A percentile compares a stretch with the other conserved stretches of the same genome.
Evolutionary conservation across 208 protist species (phyloP).

Genomic region (Jaenimonas drosophilae): DNA sequence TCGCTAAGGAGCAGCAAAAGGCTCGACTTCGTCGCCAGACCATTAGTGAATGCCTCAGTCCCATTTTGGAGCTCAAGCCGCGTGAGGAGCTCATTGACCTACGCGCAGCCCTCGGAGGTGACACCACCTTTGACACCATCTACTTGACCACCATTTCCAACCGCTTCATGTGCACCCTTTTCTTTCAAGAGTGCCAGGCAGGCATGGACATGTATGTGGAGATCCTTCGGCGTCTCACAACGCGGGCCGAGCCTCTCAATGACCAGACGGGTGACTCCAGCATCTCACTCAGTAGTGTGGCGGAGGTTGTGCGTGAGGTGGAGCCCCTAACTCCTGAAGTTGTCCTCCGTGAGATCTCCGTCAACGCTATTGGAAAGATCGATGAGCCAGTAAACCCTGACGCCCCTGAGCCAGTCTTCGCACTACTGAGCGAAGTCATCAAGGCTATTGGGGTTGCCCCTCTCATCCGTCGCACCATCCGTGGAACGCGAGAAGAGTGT

Average conservation of each 20-base stretch:
- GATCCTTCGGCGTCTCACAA: conserved; percentile 39
- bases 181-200: conserved; percentile 54
- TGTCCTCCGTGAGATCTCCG: conserved; percentile 55
- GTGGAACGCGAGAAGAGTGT: conserved; percentile 14
- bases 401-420: neutral
- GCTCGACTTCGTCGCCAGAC: conserved; percentile 47
- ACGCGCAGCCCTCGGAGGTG: conserved; percentile 28
- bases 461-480: conserved; percentile 37
- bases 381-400: neutral
- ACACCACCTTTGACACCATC: conserved; percentile 53
- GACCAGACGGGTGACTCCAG: conserved; percentile 19
- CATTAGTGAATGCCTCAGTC: conserved; percentile 47
- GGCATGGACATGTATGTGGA: conserved; percentile 39
- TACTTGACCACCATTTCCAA: conserved; percentile 22
- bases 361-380: conserved; percentile 1
- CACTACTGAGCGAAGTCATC: conserved; percentile 52
- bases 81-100: conserved; percentile 35
- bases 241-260: conserved; percentile 9
- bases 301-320: conserved; percentile 27
- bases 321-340: conserved; percentile 60
- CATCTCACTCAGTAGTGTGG: conserved; percentile 33
- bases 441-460: conserved; percentile 36
- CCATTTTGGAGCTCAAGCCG: conserved; percentile 56
- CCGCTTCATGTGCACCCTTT: conserved; percentile 58
- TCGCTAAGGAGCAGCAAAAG: conserved; percentile 53